phyloP scores from a whole-genome alignment of 1,284 basidiomycete species.

The Gomphus bonarii region DNA sequence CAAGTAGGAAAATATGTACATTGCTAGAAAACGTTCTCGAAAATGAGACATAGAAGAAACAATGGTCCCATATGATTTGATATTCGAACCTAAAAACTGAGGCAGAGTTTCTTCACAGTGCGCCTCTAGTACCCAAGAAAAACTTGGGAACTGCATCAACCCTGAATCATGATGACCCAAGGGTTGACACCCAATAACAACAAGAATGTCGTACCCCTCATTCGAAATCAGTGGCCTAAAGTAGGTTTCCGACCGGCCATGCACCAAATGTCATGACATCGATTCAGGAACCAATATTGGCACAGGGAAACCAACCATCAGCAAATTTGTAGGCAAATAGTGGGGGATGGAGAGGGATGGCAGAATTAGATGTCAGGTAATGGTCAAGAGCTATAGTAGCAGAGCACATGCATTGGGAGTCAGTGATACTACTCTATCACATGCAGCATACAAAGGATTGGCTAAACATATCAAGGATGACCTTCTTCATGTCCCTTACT shows the following conservation, averaged over 20 bases:
- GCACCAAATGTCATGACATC: not conserved
- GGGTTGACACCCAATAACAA: conserved; percentile 9
- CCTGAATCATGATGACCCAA: conserved; percentile 2
- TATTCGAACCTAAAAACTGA: too few species aligned
- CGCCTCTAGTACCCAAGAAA: not conserved
- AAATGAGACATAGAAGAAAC: too few species aligned
- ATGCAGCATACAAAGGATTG: too few species aligned
- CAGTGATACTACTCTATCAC: too few species aligned
- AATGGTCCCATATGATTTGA: too few species aligned
- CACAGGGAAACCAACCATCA: conserved; percentile 21
- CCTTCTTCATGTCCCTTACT: too few species aligned
- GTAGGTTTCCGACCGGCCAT: too few species aligned
- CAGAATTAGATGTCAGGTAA: not conserved
- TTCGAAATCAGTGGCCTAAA: conserved; percentile 14
- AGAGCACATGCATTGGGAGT: not conserved
- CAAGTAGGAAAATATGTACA: too few species aligned
- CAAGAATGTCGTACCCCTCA: conserved; percentile 13
- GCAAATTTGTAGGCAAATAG: not conserved
- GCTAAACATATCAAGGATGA: too few species aligned
- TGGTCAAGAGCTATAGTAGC: not conserved
- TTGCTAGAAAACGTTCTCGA: too few species aligned
- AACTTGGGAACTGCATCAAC: not conserved
- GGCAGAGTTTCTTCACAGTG: not conserved
- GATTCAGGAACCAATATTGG: conserved; percentile 11
- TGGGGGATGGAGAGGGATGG: not conserved